These are phyloP conservation scores for Eragrostis curvula DNA, from an alignment of 176 grass and related monocot species.

Conservation along the genomic window DNA sequence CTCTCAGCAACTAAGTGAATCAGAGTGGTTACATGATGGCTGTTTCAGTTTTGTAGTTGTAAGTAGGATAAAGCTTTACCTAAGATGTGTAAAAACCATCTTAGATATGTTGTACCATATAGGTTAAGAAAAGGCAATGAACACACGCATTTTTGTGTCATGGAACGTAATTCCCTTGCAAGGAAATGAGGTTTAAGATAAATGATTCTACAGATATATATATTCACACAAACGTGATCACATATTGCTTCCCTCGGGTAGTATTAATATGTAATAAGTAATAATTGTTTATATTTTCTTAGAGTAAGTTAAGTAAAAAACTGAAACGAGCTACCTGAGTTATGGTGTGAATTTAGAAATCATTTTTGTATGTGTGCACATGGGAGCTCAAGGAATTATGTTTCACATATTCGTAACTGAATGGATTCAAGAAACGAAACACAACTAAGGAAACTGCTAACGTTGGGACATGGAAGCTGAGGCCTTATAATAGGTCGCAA, in stretches of 20 bases:
- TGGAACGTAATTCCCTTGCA: slow-evolving; percentile 26
- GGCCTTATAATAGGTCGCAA: not conserved
- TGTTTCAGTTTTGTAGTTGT: slow-evolving; percentile 75
- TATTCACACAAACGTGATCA: not conserved
- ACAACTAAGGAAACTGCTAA: not conserved
- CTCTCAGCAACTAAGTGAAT: slow-evolving; percentile 22
- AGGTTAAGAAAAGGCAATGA: slow-evolving; percentile 29
- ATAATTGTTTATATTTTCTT: not conserved
- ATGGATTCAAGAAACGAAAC: not conserved
- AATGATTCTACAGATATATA: not conserved
- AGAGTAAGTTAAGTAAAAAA: not conserved
- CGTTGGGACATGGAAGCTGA: not conserved
- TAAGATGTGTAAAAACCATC: not conserved
- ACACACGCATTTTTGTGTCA: not conserved
- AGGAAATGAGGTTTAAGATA: not conserved
- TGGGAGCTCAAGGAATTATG: no score
- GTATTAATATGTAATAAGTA: not conserved
- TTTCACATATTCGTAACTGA: not conserved
- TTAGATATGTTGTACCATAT: slow-evolving; percentile 43
- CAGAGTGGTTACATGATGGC: slow-evolving; percentile 38
- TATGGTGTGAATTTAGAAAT: no score
- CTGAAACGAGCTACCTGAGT: no score
- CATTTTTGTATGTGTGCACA: no score
- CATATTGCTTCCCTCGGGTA: not conserved
- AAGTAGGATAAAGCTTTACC: slow-evolving; percentile 53